phyloP scores from a whole-genome alignment of 805 yeast genomes.

The Saccharomycopsis babjevae region DNA sequence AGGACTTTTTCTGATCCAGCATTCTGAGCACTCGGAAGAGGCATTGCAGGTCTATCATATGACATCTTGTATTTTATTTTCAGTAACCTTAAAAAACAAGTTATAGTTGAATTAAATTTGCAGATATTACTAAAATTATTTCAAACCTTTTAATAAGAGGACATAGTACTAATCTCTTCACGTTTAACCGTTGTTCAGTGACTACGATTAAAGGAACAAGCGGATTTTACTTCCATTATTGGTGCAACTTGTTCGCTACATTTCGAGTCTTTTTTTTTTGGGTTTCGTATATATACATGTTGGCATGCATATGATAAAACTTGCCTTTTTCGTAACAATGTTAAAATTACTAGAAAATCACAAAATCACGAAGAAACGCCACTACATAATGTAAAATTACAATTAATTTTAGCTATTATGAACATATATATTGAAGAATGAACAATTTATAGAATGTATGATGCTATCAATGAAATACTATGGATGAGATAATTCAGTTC shows the following conservation, averaged over 20 bases:
- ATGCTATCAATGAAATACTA: neutral
- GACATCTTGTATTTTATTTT: neutral
- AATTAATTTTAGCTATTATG: neutral
- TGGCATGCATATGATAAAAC: no score
- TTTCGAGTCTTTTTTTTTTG: no score
- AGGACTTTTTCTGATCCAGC: neutral
- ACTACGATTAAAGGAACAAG: no score
- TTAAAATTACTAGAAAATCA: neutral
- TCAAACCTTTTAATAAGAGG: neutral
- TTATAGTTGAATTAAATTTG: neutral
- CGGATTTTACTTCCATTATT: no score
- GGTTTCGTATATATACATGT: no score
- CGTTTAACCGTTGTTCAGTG: no score
- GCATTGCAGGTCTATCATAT: conserved; percentile 17
- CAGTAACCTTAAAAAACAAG: neutral
- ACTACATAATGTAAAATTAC: no score
- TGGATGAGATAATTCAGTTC: neutral
- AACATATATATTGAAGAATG: neutral
- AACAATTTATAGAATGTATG: neutral
- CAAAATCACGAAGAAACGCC: neutral
- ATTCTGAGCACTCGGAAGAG: conserved; percentile 6
- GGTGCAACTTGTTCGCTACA: no score
- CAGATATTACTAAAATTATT: neutral
- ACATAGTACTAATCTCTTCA: no score
- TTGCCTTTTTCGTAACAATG: no score